Evolutionary conservation across 192 early-diverging fungal species (phyloP).

Genomic region (Coemansia sp.): DNA sequence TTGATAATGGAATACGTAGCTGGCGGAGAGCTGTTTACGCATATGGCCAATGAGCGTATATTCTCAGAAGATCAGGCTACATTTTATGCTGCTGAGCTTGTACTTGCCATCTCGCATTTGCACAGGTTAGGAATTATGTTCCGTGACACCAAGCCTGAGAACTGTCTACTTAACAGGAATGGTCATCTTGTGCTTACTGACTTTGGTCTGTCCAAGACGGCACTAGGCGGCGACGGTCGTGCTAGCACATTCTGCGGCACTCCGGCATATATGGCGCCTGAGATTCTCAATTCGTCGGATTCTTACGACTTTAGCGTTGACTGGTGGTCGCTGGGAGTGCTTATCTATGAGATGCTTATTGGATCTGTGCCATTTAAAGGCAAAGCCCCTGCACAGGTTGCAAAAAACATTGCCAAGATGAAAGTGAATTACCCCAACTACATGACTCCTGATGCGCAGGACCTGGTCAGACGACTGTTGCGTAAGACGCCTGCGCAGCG

Average conservation of each 20-base stretch:
- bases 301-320: slow-evolving; percentile 78
- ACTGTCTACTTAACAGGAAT: slow-evolving; percentile 66
- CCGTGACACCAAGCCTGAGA: slow-evolving; percentile 77
- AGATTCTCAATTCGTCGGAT: slow-evolving; percentile 56
- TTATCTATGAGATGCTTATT: slow-evolving; percentile 91
- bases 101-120: slow-evolving; percentile 84
- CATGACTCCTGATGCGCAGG: slow-evolving; percentile 73
- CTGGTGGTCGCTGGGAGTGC: slow-evolving; percentile 88
- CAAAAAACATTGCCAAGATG: slow-evolving; percentile 81
- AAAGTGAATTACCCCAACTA: slow-evolving; percentile 79
- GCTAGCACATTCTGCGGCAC: slow-evolving; percentile 89
- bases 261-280: slow-evolving; percentile 85
- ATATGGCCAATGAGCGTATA: slow-evolving; percentile 62
- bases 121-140: slow-evolving; percentile 90
- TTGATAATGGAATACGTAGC: slow-evolving; percentile 88
- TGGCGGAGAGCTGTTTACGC: slow-evolving; percentile 93
- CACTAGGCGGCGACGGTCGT: slow-evolving; percentile 46
- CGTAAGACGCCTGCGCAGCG: slow-evolving; percentile 61
- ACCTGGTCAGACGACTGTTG: slow-evolving; percentile 70
- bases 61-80: slow-evolving; percentile 78
- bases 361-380: slow-evolving; percentile 81
- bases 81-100: slow-evolving; percentile 87
- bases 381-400: slow-evolving; percentile 75
- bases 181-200: slow-evolving; percentile 90
- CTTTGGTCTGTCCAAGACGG: slow-evolving; percentile 87